A percentile compares a stretch with the other conserved stretches of the same genome.
Evolutionary conservation across 768 basidiomycete genomes (phyloP).

Genomic region (Rhodotorula graminis): DNA sequence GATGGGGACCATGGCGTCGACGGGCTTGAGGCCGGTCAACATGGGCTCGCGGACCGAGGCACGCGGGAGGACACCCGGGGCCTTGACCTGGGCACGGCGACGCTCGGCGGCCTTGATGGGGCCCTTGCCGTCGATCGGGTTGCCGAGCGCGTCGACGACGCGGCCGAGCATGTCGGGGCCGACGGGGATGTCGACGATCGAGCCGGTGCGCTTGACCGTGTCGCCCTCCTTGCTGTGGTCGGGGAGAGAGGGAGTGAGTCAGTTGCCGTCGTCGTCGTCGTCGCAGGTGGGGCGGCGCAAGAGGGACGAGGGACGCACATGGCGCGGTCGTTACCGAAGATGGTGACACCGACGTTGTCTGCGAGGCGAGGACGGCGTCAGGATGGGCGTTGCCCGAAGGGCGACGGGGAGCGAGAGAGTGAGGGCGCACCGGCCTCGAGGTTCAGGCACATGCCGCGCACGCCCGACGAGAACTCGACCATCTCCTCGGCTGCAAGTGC

Average conservation of each 20-base stretch:
- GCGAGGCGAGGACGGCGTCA: background rate
- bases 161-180: slow-evolving; percentile 95
- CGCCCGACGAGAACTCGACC: slow-evolving; percentile 99
- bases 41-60: slow-evolving; percentile 96
- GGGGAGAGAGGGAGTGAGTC: slow-evolving; percentile 64
- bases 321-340: slow-evolving; percentile 62
- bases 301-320: slow-evolving; percentile 14
- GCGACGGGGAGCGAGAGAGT: background rate
- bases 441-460: slow-evolving; percentile 99
- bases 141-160: slow-evolving; percentile 98
- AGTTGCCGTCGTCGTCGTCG: background rate
- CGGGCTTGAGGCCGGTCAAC: slow-evolving; percentile 99
- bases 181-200: slow-evolving; percentile 99
- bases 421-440: slow-evolving; percentile 77
- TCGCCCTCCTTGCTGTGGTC: slow-evolving; percentile 99
- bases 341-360: slow-evolving; percentile 97
- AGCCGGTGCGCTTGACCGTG: slow-evolving; percentile 99
- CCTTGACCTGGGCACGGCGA: slow-evolving; percentile 95
- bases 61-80: slow-evolving; percentile 97
- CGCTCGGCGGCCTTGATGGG: slow-evolving; percentile 90
- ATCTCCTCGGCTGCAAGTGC: slow-evolving; percentile 77
- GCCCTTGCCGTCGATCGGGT: slow-evolving; percentile 99
- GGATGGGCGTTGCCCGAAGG: background rate
- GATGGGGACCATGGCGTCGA: slow-evolving; percentile 99
- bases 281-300: background rate